These are phyloP conservation scores for Crucibulum laeve DNA, from an alignment of 768 basidiomycete genomes.

Conservation along the genomic window DNA sequence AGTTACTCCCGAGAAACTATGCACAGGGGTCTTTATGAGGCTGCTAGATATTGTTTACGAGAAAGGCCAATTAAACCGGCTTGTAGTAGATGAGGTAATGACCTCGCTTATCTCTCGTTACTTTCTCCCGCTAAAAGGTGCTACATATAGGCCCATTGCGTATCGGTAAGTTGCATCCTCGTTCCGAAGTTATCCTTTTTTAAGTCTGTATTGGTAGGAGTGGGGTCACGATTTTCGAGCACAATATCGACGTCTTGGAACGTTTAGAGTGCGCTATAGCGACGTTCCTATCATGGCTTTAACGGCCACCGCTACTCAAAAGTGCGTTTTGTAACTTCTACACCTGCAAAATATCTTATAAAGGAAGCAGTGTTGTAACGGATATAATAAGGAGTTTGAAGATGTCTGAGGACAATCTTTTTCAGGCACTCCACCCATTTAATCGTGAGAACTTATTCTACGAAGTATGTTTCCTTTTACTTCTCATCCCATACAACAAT, in stretches of 20 bases:
- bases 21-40: conserved; percentile 45
- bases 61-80: conserved; percentile 58
- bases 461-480: conserved; percentile 43
- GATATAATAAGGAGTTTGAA: conserved; percentile 69
- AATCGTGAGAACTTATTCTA: conserved; percentile 80
- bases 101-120: conserved; percentile 1
- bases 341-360: neutral
- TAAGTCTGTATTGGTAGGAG: conserved; percentile 39
- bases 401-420: conserved; percentile 53
- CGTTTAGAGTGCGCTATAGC: conserved; percentile 61
- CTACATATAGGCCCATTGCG: conserved; percentile 66
- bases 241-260: conserved; percentile 70
- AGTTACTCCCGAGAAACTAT: conserved; percentile 80
- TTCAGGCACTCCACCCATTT: conserved; percentile 71
- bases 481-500: neutral
- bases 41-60: conserved; percentile 47
- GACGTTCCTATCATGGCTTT: conserved; percentile 83
- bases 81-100: conserved; percentile 78
- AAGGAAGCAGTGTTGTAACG: conserved; percentile 53
- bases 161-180: conserved; percentile 50
- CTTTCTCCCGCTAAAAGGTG: conserved; percentile 1
- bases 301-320: conserved; percentile 76
- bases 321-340: conserved; percentile 33
- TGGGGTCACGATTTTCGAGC: conserved; percentile 82
- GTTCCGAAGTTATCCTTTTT: neutral